Evolutionary conservation across 305 asterid genomes (phyloP), one percentile per base, ranked within the genome.

Genomic region (Solanum hybrid): DNA sequence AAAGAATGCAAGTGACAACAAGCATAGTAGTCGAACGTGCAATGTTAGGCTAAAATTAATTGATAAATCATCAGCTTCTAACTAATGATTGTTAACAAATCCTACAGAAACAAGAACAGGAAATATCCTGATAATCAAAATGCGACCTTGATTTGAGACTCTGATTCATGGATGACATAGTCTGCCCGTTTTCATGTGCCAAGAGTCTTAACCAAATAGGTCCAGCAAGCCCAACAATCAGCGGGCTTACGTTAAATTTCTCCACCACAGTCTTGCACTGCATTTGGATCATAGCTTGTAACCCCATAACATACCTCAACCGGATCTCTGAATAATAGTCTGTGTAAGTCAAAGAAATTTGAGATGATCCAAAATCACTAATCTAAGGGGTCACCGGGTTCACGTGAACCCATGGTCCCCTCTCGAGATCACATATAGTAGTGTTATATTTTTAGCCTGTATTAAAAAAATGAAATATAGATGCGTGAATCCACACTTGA

Each of bases 181-280:
- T 95, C 96, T 1, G 98, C 97, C 99, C 99, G 90, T 94, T 78
- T 73, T 94, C 92, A 89, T 92, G 91, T 86, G 97, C 95, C 92
- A 96, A 88, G 75, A 91, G 92, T 91, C 97, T 94, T 81, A 97
- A 90, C 97, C 96, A 97, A 39, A 95, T n/a, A 67, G 97, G 96
- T 51, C 97, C 96, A 42, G 90, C 89, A 36, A 95, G 93, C 87
- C 96, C 97, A 89, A 94, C 87, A 80, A 95, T 93, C 64, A 95
- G 89, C 64, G 98, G 96, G 90, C 95, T 94, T 24, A 91, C 97
- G 1, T 91, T 82, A 88, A 88, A 88, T 77, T 57, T 78, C 87
- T 88, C 90, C 87, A 88, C 90, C 86, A 88, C 64, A 9, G 87
- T 86, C 79, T 88, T 88, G 83, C 90, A 88, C 79, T 88, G 90